These are phyloP conservation scores for Puccinia triticina DNA, from an alignment of 1,284 basidiomycete species.

Conservation along the genomic window DNA sequence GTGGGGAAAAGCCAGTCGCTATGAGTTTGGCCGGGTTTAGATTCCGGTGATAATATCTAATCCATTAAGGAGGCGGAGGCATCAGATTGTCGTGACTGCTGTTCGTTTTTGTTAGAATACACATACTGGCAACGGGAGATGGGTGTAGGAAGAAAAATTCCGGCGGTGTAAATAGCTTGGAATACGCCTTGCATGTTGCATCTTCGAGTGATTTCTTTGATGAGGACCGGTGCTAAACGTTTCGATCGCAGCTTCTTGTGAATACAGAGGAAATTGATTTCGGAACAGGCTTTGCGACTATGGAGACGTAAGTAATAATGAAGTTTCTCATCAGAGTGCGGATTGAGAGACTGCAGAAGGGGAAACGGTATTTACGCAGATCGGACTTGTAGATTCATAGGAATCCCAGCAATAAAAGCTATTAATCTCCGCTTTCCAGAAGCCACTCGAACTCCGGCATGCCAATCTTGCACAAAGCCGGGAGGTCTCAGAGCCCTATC, in stretches of 20 bases:
- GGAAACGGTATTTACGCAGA: conserved; percentile 67
- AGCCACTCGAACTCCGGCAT: conserved; percentile 84
- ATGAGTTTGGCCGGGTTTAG: conserved; percentile 90
- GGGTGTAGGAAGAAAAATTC: conserved; percentile 85
- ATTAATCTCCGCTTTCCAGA: conserved; percentile 86
- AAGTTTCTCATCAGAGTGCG: not conserved
- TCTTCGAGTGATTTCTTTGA: conserved; percentile 95
- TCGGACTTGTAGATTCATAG: conserved; percentile 77
- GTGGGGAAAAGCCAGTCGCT: conserved; percentile 84
- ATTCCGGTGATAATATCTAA: conserved; percentile 87
- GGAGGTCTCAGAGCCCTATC: conserved; percentile 91
- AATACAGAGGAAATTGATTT: conserved; percentile 97
- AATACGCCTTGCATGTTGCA: conserved; percentile 87
- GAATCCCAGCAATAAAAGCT: conserved; percentile 97
- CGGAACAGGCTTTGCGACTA: conserved; percentile 74
- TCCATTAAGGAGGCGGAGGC: conserved; percentile 16
- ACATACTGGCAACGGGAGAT: conserved; percentile 74
- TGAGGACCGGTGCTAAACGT: conserved; percentile 90
- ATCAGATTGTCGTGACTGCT: conserved; percentile 30
- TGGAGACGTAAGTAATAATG: not conserved
- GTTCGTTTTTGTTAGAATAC: not conserved
- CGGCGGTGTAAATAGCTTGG: conserved; percentile 96
- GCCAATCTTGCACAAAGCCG: conserved; percentile 91
- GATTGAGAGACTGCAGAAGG: conserved; percentile 20
- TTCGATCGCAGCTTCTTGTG: conserved; percentile 98